Conservation (phyloP, 768 basidiomycete genomes). For the Suillus alpinus region DNA sequence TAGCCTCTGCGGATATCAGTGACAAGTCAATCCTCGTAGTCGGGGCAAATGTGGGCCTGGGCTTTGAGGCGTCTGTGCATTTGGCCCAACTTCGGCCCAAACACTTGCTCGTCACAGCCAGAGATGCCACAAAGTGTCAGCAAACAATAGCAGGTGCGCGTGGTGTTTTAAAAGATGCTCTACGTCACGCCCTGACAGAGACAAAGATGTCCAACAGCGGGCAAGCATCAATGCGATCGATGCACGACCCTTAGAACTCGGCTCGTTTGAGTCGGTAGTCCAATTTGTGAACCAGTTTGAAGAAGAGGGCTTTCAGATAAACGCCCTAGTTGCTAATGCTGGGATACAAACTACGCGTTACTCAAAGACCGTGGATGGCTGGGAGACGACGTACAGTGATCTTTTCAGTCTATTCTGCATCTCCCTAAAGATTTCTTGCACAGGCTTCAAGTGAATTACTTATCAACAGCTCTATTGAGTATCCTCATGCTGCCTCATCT, state of each 20-base stretch:
- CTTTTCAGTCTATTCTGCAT: background rate
- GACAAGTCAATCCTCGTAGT: conserved; percentile 49
- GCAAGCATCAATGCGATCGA: conserved; percentile 16
- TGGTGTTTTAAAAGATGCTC: background rate
- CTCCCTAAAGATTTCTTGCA: background rate
- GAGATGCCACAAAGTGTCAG: conserved; percentile 27
- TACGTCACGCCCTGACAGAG: background rate
- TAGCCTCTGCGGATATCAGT: conserved; percentile 31
- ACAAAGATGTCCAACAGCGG: conserved; percentile 18
- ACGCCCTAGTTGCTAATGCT: conserved; percentile 32
- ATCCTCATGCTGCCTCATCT: conserved; percentile 34
- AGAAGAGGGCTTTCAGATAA: conserved; percentile 18
- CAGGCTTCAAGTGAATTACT: conserved; percentile 35
- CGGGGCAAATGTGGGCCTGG: conserved; percentile 46
- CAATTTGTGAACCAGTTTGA: conserved; percentile 30
- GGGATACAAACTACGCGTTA: conserved; percentile 18
- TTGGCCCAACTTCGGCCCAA: conserved; percentile 30
- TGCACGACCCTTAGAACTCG: conserved; percentile 32
- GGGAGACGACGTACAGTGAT: conserved; percentile 40
- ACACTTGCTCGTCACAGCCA: conserved; percentile 32
- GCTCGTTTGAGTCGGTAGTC: conserved; percentile 28
- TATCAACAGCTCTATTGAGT: conserved; percentile 31
- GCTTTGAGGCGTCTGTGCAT: conserved; percentile 29
- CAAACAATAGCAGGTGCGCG: conserved; percentile 16
- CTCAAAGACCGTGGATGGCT: conserved; percentile 39